Evolutionary conservation across 768 basidiomycete genomes (phyloP).

Genomic region (Xerocomellus amylosporus): DNA sequence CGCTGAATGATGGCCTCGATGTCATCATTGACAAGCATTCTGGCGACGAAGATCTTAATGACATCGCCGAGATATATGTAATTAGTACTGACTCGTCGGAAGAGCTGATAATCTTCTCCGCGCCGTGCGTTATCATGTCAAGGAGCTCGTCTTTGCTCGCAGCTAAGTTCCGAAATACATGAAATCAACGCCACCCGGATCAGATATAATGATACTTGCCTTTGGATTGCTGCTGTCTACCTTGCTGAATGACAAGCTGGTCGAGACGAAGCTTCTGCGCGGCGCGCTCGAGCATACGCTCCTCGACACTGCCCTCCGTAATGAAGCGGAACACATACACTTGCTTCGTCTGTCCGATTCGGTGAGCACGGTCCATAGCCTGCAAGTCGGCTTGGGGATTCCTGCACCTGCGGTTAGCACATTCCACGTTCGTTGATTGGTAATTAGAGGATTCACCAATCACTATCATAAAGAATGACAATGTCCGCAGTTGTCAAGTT

Average conservation of each 20-base stretch:
- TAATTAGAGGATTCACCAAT: slow-evolving; percentile 61
- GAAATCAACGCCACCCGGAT: neutral
- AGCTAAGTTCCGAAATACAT: slow-evolving; percentile 42
- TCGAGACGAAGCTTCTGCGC: slow-evolving; percentile 94
- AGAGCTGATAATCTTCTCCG: slow-evolving; percentile 92
- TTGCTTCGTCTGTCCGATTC: slow-evolving; percentile 91
- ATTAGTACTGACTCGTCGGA: slow-evolving; percentile 56
- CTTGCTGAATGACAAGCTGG: slow-evolving; percentile 96
- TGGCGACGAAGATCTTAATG: slow-evolving; percentile 27
- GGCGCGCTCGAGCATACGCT: slow-evolving; percentile 83
- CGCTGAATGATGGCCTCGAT: slow-evolving; percentile 91
- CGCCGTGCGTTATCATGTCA: slow-evolving; percentile 98
- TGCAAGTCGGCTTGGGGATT: slow-evolving; percentile 99
- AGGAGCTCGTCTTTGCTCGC: slow-evolving; percentile 94
- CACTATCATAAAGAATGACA: slow-evolving; percentile 93
- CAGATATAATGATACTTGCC: slow-evolving; percentile 39
- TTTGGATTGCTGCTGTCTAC: slow-evolving; percentile 78
- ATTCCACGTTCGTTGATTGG: neutral
- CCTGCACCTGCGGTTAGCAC: slow-evolving; percentile 42
- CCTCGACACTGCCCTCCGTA: slow-evolving; percentile 86
- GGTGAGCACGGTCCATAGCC: slow-evolving; percentile 97
- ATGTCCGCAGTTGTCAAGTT: slow-evolving; percentile 94
- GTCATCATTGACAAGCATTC: slow-evolving; percentile 78
- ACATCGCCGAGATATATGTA: neutral
- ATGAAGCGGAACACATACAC: slow-evolving; percentile 89